Evolutionary conservation across 75 land plant genomes (phyloP), one percentile per base, ranked within the genome.

Genomic region (Sequoiadendron giganteum): DNA sequence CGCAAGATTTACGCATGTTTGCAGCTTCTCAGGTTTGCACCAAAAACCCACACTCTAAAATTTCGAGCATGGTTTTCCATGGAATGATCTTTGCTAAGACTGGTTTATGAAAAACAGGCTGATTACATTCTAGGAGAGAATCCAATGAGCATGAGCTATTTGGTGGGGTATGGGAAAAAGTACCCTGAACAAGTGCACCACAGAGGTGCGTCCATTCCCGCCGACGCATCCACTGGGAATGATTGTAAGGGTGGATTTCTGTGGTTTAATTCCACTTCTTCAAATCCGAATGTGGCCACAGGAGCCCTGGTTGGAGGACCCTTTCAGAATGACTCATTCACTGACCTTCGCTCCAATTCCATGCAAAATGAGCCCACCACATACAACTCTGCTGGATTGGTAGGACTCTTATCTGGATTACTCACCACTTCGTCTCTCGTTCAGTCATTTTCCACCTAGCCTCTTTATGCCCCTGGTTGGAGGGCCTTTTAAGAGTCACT

Each of bases 261-360:
- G 88, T 96, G 96, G 96, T 92, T 95, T 2, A 55, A 88, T 1
- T 86, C 93, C 34, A 47, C 85, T 9, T 76, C 87, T 8, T 91
- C 92, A 10, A 95, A 96, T 65, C 97, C 96, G 0, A 93, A 96
- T 80, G 88, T 96, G 13, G 96, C 95, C 9, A 47, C 79, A 21
- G 97, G 97, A 32, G 97, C 91, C 4, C 87, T 96, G 30, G 97
- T 96, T 7, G 97, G 97, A 8, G 97, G 97, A 2, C 97, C 98
- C 30, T 95, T 95, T 49, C 87, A 84, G 56, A 93, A 93, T 85
- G 94, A 94, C 39, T 91, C 90, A 5, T 93, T 87, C 52, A 40
- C 87, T 5, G 94, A 94, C 75, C 61, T 81, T 14, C 78, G 97
- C 47, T 89, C 95, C 90, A 95, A 93, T 89, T 49, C 88, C 18